These are phyloP conservation scores for Vigna trinervia DNA, from an alignment of 306 rosid species.

Conservation along the genomic window DNA sequence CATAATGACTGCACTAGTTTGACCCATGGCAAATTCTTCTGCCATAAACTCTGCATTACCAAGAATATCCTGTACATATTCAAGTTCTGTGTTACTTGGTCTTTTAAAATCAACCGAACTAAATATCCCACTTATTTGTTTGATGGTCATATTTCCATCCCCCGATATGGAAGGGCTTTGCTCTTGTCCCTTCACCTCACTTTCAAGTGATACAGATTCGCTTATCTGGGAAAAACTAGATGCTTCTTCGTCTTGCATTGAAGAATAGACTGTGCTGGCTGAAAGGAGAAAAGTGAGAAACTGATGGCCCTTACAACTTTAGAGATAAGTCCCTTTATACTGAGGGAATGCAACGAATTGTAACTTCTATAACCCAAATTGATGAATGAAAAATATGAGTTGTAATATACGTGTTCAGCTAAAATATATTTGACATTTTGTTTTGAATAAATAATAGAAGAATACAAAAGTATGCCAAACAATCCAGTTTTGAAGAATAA, in stretches of 20 bases:
- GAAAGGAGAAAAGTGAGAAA: slow-evolving; percentile 45
- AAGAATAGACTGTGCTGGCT: slow-evolving; percentile 63
- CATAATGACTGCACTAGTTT: slow-evolving; percentile 48
- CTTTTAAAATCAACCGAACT: slow-evolving; percentile 42
- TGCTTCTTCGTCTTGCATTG: slow-evolving; percentile 55
- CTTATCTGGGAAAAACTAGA: slow-evolving; percentile 48
- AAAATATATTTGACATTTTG: neutral
- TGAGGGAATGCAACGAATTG: slow-evolving; percentile 27
- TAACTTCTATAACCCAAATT: slow-evolving; percentile 29
- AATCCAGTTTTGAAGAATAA: slow-evolving; percentile 12
- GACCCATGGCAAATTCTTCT: slow-evolving; percentile 62
- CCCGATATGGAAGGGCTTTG: slow-evolving; percentile 48
- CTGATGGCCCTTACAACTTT: slow-evolving; percentile 15
- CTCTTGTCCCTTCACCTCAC: slow-evolving; percentile 47
- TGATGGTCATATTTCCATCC: slow-evolving; percentile 34
- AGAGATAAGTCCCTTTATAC: slow-evolving; percentile 20
- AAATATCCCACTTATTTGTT: slow-evolving; percentile 38
- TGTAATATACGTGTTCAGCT: neutral
- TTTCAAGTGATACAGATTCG: slow-evolving; percentile 47
- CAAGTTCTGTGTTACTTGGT: slow-evolving; percentile 67
- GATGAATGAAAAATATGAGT: slow-evolving; percentile 26
- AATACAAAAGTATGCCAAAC: slow-evolving; percentile 9
- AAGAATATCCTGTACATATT: slow-evolving; percentile 64
- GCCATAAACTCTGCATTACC: slow-evolving; percentile 55
- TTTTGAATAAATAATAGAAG: neutral